Evolutionary conservation across 331 rosid species (phyloP), one percentile per base, ranked within the genome.

Genomic region (Quercus phellos): DNA sequence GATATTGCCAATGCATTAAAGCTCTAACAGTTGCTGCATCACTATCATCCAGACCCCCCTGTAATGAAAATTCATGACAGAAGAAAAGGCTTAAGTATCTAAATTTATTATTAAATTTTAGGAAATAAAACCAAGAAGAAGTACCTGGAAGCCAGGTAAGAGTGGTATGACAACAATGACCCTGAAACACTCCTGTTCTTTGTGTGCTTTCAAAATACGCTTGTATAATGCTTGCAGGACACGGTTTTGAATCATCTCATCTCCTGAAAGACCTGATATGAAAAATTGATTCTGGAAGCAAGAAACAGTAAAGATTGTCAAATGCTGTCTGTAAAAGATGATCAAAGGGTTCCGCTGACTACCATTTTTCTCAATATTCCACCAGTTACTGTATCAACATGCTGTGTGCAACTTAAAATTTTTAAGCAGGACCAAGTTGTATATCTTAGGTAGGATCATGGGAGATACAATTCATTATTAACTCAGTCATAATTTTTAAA

Each of bases 11-110:
- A 75, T 95, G 98, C 94, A 91, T 87, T 83, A 95, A 92, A 73
- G 99, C 98, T 91, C 98, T 95, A 69, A 95, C 97, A 43, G 99
- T 90, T 82, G 99, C 99, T 55, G 99, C 99, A 26, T 98, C 98
- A 68, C 91, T 81, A 84, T 95, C 99, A 87, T 95, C 98, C 84
- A 95, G 77, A 21, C 98, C 99, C 9, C 99, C 99, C 98, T 95
- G 86, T 74, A 74, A 70, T 69, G 30, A 16, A 19, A 64, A 79
- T 74, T 80, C 30, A 77, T 29, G 63, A 61, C 59, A 80, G 64
- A 32, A 66, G 71, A 30, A 66, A 66, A 34, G 71, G 21, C 69
- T 29, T 18, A 32, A 32, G 71, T 66, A 32, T 34, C 26, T 18
- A 43, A 43, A 38, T 54, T 43, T 43, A 11, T 1, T 43, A 18